Evolutionary conservation across 495 filamentous ascomycete species (phyloP).

Genomic region (Opeltia flavorubescens): DNA sequence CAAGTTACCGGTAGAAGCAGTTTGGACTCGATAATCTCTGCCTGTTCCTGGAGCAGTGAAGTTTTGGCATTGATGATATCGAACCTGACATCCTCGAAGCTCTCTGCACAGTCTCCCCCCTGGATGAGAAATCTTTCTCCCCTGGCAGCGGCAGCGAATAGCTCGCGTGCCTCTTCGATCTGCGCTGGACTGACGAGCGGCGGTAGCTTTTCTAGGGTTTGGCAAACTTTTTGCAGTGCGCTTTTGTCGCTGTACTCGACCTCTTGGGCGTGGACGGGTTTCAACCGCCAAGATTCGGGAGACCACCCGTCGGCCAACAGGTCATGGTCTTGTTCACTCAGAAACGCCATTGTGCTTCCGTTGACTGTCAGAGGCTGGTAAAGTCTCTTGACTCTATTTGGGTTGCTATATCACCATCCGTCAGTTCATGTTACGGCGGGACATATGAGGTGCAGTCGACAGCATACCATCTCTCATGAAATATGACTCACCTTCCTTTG

Average conservation of each 20-base stretch:
- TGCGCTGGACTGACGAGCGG: neutral
- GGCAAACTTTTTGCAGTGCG: neutral
- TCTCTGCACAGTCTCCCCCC: neutral
- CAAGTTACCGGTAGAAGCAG: neutral
- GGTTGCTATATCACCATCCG: no score
- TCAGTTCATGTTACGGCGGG: no score
- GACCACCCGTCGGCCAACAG: neutral
- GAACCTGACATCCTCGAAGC: neutral
- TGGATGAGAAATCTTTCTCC: neutral
- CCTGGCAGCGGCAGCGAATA: neutral
- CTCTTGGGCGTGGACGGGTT: neutral
- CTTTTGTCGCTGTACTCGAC: neutral
- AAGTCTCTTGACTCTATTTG: no score
- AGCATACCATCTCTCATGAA: no score
- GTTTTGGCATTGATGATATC: neutral
- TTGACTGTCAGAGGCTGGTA: no score
- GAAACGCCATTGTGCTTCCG: neutral
- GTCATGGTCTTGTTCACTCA: neutral
- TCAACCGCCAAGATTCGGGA: neutral
- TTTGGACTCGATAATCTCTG: neutral
- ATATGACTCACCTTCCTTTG: no score
- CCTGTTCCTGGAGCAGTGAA: constrained; percentile 4
- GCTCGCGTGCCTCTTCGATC: neutral
- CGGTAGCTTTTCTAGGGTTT: neutral
- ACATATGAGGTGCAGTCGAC: no score